A percentile compares a stretch with the other conserved stretches of the same genome.
Evolutionary conservation across 2,329 filamentous ascomycete genomes (phyloP).

Genomic region (Calonectria pteridis): DNA sequence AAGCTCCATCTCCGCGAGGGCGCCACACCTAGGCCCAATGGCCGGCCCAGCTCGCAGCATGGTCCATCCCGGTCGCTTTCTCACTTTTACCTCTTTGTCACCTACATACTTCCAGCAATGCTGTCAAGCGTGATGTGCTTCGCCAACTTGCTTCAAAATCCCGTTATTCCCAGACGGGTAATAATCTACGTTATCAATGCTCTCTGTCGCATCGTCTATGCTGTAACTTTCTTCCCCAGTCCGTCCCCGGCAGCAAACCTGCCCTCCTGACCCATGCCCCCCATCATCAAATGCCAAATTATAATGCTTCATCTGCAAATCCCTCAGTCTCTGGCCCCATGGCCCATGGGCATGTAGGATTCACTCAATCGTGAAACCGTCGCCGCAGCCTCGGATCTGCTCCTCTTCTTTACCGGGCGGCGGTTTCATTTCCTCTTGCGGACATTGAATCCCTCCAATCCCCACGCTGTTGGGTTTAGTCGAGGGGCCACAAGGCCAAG

Average conservation of each 20-base stretch:
- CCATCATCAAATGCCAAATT: slow-evolving; percentile 23
- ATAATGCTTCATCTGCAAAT: slow-evolving; percentile 29
- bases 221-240: background rate
- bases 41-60: background rate
- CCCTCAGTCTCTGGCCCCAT: slow-evolving; percentile 29
- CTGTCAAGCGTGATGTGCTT: slow-evolving; percentile 14
- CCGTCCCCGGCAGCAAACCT: background rate
- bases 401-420: slow-evolving; percentile 24
- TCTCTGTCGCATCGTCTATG: background rate
- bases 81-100: background rate
- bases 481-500: slow-evolving; percentile 8
- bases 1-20: slow-evolving; percentile 10
- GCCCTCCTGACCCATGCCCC: slow-evolving; percentile 2
- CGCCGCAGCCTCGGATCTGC: slow-evolving; percentile 26
- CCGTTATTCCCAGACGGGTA: background rate
- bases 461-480: slow-evolving; percentile 3
- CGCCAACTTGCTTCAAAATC: background rate
- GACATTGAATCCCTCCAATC: slow-evolving; percentile 23
- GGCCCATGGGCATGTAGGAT: slow-evolving; percentile 26
- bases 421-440: slow-evolving; percentile 37
- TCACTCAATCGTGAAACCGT: slow-evolving; percentile 34
- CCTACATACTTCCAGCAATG: background rate
- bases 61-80: slow-evolving; percentile 6
- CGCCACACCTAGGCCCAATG: background rate
- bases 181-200: slow-evolving; percentile 9